phyloP scores from a whole-genome alignment of 371 early-diverging fungal species.

The Lichtheimia ramosa region DNA sequence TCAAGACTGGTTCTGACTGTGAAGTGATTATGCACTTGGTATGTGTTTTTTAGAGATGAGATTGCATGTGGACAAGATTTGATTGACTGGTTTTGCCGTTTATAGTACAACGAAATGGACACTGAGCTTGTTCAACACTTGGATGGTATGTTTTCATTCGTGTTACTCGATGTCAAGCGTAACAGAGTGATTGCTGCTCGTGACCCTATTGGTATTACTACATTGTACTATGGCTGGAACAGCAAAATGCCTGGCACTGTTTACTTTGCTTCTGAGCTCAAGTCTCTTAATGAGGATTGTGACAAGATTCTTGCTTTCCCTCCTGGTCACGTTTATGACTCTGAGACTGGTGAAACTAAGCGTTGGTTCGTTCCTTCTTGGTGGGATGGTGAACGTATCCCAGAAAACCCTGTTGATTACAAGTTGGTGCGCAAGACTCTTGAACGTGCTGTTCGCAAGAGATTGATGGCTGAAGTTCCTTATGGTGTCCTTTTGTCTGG shows the following conservation, averaged over 20 bases:
- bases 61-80: neutral
- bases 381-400: slow-evolving; percentile 69
- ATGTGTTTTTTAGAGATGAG: slow-evolving; percentile 23
- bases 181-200: slow-evolving; percentile 88
- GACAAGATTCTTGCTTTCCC: slow-evolving; percentile 95
- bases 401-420: slow-evolving; percentile 61
- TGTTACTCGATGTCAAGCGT: slow-evolving; percentile 82
- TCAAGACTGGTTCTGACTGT: slow-evolving; percentile 96
- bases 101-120: slow-evolving; percentile 86
- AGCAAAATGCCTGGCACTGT: slow-evolving; percentile 80
- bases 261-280: slow-evolving; percentile 93
- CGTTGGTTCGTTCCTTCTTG: slow-evolving; percentile 91
- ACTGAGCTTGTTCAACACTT: slow-evolving; percentile 75
- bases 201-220: slow-evolving; percentile 96
- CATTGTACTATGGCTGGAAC: slow-evolving; percentile 92
- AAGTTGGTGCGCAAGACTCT: slow-evolving; percentile 75
- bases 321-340: slow-evolving; percentile 90
- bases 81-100: neutral
- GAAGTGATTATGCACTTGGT: slow-evolving; percentile 94
- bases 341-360: slow-evolving; percentile 72
- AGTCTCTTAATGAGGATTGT: slow-evolving; percentile 92
- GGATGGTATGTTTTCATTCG: slow-evolving; percentile 96
- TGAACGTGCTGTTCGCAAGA: slow-evolving; percentile 87
- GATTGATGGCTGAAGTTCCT: slow-evolving; percentile 97
- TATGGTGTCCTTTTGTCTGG: slow-evolving; percentile 95